These are phyloP conservation scores for Vanrija pseudolonga DNA, from an alignment of 1,284 basidiomycete species.

Conservation along the genomic window DNA sequence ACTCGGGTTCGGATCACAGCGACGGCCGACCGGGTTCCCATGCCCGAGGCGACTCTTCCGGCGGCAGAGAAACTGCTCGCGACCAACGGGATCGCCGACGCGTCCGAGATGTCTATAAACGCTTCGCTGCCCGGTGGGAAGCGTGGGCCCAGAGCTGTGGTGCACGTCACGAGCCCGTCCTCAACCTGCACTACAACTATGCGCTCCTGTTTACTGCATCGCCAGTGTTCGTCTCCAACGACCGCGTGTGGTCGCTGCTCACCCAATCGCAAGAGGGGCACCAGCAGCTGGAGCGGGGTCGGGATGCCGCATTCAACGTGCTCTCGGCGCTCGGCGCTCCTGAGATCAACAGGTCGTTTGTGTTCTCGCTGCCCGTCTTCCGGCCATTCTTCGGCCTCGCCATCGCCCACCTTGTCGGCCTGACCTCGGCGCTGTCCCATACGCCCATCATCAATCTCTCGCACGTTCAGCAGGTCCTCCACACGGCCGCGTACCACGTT, in stretches of 20 bases:
- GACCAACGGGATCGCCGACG: neutral
- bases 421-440: conserved; percentile 27
- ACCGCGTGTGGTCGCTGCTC: conserved; percentile 38
- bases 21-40: neutral
- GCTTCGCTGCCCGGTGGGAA: conserved; percentile 31
- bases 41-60: no score
- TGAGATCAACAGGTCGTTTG: conserved; percentile 44
- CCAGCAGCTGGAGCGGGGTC: conserved; percentile 36
- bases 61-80: no score
- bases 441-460: conserved; percentile 27
- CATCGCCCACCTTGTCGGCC: conserved; percentile 32
- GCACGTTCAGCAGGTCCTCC: conserved; percentile 34
- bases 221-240: conserved; percentile 31
- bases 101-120: conserved; percentile 29
- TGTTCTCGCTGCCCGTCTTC: conserved; percentile 43
- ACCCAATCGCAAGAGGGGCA: conserved; percentile 36
- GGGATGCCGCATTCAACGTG: conserved; percentile 45
- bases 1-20: neutral
- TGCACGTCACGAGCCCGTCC: conserved; percentile 23
- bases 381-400: conserved; percentile 43
- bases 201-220: conserved; percentile 42
- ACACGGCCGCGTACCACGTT: conserved; percentile 36
- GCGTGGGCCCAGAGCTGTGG: conserved; percentile 36
- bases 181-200: conserved; percentile 44
- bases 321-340: conserved; percentile 40